Evolutionary conservation across 768 basidiomycete genomes (phyloP).

Genomic region (Daedaleopsis nitida): DNA sequence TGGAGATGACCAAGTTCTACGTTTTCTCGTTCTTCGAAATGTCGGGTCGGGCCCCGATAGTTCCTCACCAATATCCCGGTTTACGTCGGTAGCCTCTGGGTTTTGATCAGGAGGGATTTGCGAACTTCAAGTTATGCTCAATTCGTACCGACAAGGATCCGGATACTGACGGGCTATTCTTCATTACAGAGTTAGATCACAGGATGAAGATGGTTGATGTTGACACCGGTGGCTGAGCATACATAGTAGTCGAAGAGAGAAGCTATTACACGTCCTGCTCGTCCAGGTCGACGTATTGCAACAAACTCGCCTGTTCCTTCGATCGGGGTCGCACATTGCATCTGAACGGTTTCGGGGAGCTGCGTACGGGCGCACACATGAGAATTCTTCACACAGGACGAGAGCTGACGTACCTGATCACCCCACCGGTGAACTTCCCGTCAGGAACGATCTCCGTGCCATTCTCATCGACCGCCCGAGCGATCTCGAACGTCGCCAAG

Average conservation of each 20-base stretch:
- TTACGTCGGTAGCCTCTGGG: too few relatives aligned
- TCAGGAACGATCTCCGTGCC: slow-evolving; percentile 30
- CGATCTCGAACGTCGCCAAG: slow-evolving; percentile 23
- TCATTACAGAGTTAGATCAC: neutral
- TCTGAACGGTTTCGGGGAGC: neutral
- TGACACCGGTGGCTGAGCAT: too few relatives aligned
- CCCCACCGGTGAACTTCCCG: slow-evolving; percentile 34
- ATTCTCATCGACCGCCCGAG: slow-evolving; percentile 17
- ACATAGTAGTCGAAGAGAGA: neutral
- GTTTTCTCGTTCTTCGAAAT: too few relatives aligned
- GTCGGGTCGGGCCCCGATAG: too few relatives aligned
- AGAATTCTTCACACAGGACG: neutral
- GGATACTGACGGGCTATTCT: too few relatives aligned
- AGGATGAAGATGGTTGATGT: neutral
- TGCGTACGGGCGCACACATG: neutral
- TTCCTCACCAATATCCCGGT: too few relatives aligned
- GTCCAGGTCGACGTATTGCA: neutral
- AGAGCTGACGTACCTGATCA: slow-evolving; percentile 26
- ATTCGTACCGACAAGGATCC: too few relatives aligned
- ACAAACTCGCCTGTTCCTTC: neutral
- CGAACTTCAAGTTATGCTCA: too few relatives aligned
- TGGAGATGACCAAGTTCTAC: too few relatives aligned
- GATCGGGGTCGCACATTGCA: neutral
- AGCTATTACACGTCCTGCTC: neutral
- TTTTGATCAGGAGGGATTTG: too few relatives aligned